Evolutionary conservation across 2,329 filamentous ascomycete genomes (phyloP).

Genomic region (Aspergillus quadrilineatus): DNA sequence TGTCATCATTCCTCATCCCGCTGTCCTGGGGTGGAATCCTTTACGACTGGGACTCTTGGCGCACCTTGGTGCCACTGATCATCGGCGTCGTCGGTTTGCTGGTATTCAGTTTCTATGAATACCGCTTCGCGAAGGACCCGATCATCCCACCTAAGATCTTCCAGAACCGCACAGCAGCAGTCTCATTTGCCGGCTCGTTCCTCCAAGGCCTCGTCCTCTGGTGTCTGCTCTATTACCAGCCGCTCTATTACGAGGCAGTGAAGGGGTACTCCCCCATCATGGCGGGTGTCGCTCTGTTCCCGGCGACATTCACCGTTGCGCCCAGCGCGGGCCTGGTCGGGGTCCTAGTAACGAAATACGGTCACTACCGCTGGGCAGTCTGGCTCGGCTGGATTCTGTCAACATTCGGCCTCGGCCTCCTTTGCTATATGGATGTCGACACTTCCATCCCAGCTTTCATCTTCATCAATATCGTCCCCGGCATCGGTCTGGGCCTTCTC

Average conservation of each 20-base stretch:
- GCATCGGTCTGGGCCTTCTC: constrained; percentile 27
- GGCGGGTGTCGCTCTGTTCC: constrained; percentile 32
- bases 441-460: constrained; percentile 29
- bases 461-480: constrained; percentile 30
- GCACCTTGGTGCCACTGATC: constrained; percentile 29
- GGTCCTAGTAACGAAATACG: constrained; percentile 32
- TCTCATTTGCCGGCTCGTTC: constrained; percentile 8
- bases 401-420: constrained; percentile 27
- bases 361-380: constrained; percentile 34
- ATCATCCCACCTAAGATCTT: constrained; percentile 49
- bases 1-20: constrained; percentile 31
- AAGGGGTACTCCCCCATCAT: constrained; percentile 31
- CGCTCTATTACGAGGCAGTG: constrained; percentile 49
- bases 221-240: constrained; percentile 35
- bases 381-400: constrained; percentile 28
- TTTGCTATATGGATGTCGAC: constrained; percentile 25
- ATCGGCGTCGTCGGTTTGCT: constrained; percentile 26
- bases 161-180: constrained; percentile 38
- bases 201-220: constrained; percentile 16
- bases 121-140: constrained; percentile 22
- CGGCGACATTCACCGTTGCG: constrained; percentile 24
- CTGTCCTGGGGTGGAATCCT: constrained; percentile 32
- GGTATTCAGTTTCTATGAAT: constrained; percentile 22
- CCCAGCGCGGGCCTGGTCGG: constrained; percentile 31
- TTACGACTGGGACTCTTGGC: constrained; percentile 33